phyloP scores from a whole-genome alignment of 805 yeast species.

The Wickerhamia fluorescens region DNA sequence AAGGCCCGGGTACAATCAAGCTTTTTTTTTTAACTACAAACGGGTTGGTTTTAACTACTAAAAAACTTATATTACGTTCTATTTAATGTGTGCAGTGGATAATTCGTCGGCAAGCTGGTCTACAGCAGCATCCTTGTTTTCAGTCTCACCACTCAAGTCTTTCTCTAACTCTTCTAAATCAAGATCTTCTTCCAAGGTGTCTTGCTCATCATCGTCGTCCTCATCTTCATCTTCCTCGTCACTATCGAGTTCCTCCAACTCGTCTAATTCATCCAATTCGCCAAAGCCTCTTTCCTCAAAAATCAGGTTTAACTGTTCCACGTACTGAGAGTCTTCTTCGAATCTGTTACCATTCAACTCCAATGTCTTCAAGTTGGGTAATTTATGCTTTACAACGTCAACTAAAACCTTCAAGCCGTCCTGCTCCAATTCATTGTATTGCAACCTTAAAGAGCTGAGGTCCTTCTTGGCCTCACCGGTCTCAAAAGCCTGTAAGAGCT shows the following conservation, averaged over 20 bases:
- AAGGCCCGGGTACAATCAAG: too few relatives aligned
- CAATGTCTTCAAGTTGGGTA: constrained; percentile 55
- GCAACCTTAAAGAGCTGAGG: constrained; percentile 61
- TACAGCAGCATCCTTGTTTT: constrained; percentile 38
- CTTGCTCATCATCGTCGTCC: constrained; percentile 43
- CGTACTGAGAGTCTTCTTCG: constrained; percentile 73
- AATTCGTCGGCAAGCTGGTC: constrained; percentile 55
- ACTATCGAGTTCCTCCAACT: constrained; percentile 76
- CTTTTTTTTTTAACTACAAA: too few relatives aligned
- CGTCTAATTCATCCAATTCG: constrained; percentile 88
- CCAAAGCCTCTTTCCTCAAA: constrained; percentile 73
- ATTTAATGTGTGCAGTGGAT: constrained; percentile 43
- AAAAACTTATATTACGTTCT: too few relatives aligned
- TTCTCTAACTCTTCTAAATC: constrained; percentile 48
- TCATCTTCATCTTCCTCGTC: constrained; percentile 65
- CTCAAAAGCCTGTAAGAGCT: constrained; percentile 42
- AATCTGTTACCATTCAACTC: constrained; percentile 93
- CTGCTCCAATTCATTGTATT: constrained; percentile 79
- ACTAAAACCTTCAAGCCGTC: constrained; percentile 55
- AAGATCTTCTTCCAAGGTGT: constrained; percentile 48
- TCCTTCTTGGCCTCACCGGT: constrained; percentile 28
- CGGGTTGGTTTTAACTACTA: too few relatives aligned
- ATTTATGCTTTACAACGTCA: constrained; percentile 42
- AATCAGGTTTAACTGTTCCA: constrained; percentile 52
- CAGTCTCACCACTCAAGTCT: constrained; percentile 32